Evolutionary conservation across 2,329 filamentous ascomycete species (phyloP).

Genomic region (Trichophyton equinum): DNA sequence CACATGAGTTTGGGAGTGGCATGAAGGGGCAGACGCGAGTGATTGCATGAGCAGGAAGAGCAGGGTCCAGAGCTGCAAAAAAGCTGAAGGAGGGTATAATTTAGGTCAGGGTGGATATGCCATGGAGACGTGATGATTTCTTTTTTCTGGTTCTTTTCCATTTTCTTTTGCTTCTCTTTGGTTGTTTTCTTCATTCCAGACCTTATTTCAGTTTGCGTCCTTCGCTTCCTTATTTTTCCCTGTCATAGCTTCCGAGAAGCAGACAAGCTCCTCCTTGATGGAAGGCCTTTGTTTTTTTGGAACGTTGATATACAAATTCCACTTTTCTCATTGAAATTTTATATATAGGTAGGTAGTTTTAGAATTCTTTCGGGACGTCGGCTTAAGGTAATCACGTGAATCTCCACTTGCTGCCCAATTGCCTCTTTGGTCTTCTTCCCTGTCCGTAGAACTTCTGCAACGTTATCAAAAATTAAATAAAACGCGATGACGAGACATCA

Average conservation of each 20-base stretch:
- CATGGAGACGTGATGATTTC: neutral
- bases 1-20: neutral
- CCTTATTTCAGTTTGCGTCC: no score
- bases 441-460: neutral
- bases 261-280: neutral
- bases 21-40: neutral
- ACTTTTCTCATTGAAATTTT: neutral
- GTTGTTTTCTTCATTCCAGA: no score
- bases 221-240: neutral
- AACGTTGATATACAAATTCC: neutral
- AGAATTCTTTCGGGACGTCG: neutral
- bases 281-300: neutral
- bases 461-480: neutral
- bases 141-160: neutral
- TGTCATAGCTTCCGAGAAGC: neutral
- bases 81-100: neutral
- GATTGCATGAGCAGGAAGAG: neutral
- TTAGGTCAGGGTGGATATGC: neutral
- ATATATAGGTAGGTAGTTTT: no score
- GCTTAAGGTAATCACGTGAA: neutral
- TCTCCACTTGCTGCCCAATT: neutral
- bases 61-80: neutral
- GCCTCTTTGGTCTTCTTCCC: neutral
- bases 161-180: neutral
- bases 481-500: neutral